phyloP scores from a whole-genome alignment of 2,329 filamentous ascomycete species.

The Aspergillus jensenii region DNA sequence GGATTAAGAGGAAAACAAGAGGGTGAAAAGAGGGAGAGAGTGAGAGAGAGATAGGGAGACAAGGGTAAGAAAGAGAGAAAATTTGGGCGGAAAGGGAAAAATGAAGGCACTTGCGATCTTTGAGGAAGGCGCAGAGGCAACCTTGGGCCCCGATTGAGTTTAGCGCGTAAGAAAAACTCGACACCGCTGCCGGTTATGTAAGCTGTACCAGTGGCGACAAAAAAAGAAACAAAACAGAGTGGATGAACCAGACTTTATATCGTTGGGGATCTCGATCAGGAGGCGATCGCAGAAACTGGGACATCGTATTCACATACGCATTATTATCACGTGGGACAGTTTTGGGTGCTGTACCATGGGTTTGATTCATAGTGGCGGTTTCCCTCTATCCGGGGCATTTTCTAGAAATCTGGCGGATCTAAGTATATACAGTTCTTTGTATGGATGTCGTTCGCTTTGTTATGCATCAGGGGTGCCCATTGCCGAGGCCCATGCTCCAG shows the following conservation, averaged over 20 bases:
- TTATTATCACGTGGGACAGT: background rate
- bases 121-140: constrained; percentile 26
- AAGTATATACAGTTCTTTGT: background rate
- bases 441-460: background rate
- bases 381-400: background rate
- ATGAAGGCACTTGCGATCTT: constrained; percentile 8
- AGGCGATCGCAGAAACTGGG: background rate
- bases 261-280: background rate
- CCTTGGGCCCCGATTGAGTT: constrained; percentile 25
- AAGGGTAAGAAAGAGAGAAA: constrained; percentile 23
- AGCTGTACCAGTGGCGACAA: constrained; percentile 3
- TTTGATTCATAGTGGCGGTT: background rate
- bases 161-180: constrained; percentile 22
- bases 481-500: constrained; percentile 66
- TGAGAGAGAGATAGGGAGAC: constrained; percentile 21
- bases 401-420: background rate
- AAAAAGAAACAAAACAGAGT: background rate
- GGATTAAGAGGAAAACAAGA: constrained; percentile 11
- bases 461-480: constrained; percentile 4
- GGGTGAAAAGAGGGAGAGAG: constrained; percentile 17
- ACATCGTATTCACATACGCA: too few relatives aligned
- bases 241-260: background rate
- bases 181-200: constrained; percentile 12
- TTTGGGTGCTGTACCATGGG: background rate
- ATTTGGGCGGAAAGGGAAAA: constrained; percentile 27